phyloP scores from a whole-genome alignment of 169 alveolate species.

The Eimeria sp. region DNA sequence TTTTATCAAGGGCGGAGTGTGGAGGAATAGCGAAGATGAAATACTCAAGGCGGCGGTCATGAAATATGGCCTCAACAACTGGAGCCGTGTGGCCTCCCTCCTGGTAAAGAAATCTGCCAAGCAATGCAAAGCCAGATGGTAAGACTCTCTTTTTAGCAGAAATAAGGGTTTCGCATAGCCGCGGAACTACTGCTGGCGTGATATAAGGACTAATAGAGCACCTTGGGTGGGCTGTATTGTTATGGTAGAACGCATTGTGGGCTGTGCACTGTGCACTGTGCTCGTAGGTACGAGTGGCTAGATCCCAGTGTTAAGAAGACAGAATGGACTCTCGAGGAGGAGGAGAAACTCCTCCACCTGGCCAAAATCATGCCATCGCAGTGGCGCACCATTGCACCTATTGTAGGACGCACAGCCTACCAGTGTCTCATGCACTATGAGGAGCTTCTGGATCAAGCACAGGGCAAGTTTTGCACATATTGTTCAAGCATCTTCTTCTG shows the following conservation, averaged over 20 bases:
- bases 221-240: not conserved
- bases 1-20: slow-evolving; percentile 99
- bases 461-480: slow-evolving; percentile 89
- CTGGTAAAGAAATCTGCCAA: slow-evolving; percentile 99
- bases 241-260: not conserved
- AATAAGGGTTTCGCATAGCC: not conserved
- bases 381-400: slow-evolving; percentile 99
- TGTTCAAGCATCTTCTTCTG: not conserved
- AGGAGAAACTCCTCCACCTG: slow-evolving; percentile 99
- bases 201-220: not conserved
- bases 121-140: slow-evolving; percentile 99
- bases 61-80: slow-evolving; percentile 99
- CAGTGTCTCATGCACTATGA: slow-evolving; percentile 99
- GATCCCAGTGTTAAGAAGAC: slow-evolving; percentile 99
- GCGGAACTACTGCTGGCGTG: not conserved
- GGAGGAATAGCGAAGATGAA: slow-evolving; percentile 99
- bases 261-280: not conserved
- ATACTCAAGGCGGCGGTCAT: slow-evolving; percentile 99
- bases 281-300: slow-evolving; percentile 97
- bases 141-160: slow-evolving; percentile 65
- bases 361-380: slow-evolving; percentile 99
- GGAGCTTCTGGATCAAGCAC: slow-evolving; percentile 98
- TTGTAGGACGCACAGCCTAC: slow-evolving; percentile 99
- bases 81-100: slow-evolving; percentile 99
- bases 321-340: slow-evolving; percentile 99